Evolutionary conservation across 2,329 filamentous ascomycete genomes (phyloP).

Genomic region (Ophiocordyceps camponoti-leonardi): DNA sequence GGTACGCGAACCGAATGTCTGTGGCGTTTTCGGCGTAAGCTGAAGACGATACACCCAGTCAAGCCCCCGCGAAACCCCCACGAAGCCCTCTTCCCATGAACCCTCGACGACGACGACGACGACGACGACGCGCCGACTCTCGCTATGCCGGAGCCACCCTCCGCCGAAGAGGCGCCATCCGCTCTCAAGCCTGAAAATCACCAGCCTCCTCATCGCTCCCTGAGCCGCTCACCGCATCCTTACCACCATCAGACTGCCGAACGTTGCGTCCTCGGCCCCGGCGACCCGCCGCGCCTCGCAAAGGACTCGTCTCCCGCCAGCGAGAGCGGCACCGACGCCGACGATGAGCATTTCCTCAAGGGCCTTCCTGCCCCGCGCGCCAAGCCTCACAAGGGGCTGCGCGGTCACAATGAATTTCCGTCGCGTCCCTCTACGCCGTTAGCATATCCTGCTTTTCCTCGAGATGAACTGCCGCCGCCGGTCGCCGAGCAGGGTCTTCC

Average conservation of each 20-base stretch:
- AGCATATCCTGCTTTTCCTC: conserved; percentile 27
- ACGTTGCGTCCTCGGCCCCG: conserved; percentile 24
- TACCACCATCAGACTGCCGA: conserved; percentile 41
- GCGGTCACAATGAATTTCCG: conserved; percentile 36
- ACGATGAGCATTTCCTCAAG: conserved; percentile 81
- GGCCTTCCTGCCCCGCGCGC: conserved; percentile 66
- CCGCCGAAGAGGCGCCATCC: conserved; percentile 14
- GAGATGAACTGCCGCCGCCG: conserved; percentile 19
- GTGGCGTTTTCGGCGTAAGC: neutral
- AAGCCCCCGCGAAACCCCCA: neutral
- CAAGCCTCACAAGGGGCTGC: conserved; percentile 60
- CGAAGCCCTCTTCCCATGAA: conserved; percentile 1
- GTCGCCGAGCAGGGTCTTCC: conserved; percentile 6
- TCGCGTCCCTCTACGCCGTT: conserved; percentile 39
- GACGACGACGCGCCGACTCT: conserved; percentile 1
- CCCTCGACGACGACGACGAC: neutral
- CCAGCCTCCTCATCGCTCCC: conserved; percentile 23
- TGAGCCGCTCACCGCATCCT: conserved; percentile 49
- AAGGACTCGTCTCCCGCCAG: conserved; percentile 47
- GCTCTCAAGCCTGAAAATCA: conserved; percentile 17
- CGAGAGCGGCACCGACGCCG: conserved; percentile 87
- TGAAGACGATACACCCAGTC: neutral
- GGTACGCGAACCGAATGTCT: neutral
- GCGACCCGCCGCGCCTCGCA: conserved; percentile 15
- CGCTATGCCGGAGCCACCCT: conserved; percentile 30